These are phyloP conservation scores for Exobasidium rhododendri DNA, from an alignment of 1,284 basidiomycete genomes.

Conservation along the genomic window DNA sequence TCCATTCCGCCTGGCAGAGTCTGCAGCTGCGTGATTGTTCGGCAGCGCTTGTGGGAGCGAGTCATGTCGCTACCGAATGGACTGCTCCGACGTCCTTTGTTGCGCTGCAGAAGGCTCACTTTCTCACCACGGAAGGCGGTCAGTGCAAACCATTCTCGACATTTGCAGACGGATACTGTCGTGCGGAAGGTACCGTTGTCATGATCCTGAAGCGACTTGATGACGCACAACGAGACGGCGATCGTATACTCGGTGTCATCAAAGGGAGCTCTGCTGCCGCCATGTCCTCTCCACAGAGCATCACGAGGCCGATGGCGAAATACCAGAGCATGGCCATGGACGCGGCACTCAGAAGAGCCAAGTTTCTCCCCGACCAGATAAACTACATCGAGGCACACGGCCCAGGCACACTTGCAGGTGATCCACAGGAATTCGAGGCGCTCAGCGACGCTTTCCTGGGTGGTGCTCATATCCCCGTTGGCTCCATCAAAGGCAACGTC, in stretches of 20 bases:
- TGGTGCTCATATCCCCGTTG: neutral
- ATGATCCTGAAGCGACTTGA: slow-evolving; percentile 4
- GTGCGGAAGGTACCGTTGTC: slow-evolving; percentile 7
- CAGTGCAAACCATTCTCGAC: neutral
- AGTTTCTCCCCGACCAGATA: neutral
- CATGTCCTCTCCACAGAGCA: neutral
- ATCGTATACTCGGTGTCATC: slow-evolving; percentile 1
- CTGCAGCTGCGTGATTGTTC: neutral
- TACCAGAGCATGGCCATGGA: neutral
- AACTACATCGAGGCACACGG: slow-evolving; percentile 5
- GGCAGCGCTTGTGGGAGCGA: neutral
- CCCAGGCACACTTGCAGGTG: slow-evolving; percentile 8
- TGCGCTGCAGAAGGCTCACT: neutral
- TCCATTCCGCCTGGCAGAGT: slow-evolving; percentile 8
- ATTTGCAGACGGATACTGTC: slow-evolving; percentile 4
- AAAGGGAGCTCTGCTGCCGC: neutral
- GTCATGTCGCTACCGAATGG: neutral
- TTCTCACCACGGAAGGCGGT: neutral
- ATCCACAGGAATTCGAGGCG: neutral
- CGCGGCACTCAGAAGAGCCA: neutral
- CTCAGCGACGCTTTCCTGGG: neutral
- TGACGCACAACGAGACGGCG: neutral
- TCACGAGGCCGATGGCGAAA: neutral
- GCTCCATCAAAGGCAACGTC: slow-evolving; percentile 5
- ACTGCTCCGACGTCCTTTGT: neutral